These are phyloP conservation scores for Crataegus laevigata DNA, from an alignment of 306 rosid genomes.

Conservation along the genomic window DNA sequence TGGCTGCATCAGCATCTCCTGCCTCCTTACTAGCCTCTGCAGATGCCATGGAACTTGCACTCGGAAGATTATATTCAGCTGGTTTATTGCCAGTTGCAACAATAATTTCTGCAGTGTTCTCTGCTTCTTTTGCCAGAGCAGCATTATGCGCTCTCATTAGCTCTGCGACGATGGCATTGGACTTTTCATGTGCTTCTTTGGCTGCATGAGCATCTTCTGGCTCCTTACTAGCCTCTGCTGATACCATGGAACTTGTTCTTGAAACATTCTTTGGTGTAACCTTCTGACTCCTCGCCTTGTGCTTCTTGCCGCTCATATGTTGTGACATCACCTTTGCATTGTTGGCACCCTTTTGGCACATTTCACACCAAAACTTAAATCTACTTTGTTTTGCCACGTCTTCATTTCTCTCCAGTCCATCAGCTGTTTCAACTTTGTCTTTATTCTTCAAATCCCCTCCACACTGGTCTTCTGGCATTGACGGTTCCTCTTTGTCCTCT, in stretches of 20 bases:
- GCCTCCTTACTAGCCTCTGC: neutral
- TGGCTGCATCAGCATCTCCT: neutral
- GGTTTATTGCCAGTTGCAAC: too few species aligned
- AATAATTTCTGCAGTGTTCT: too few species aligned
- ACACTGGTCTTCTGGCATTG: conserved; percentile 7
- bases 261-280: neutral
- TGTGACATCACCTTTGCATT: conserved; percentile 15
- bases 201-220: neutral
- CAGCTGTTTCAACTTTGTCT: neutral
- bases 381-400: neutral
- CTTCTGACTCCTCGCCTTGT: conserved; percentile 6
- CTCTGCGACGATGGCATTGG: neutral
- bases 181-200: conserved; percentile 7
- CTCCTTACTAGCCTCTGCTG: conserved; percentile 6
- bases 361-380: conserved; percentile 36
- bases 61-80: too few species aligned
- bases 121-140: conserved; percentile 6
- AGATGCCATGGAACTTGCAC: neutral
- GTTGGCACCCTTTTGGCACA: conserved; percentile 26
- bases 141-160: neutral
- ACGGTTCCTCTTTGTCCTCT: conserved; percentile 3
- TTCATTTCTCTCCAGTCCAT: neutral
- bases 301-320: conserved; percentile 42
- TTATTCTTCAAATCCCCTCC: neutral
- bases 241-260: neutral